Conservation (phyloP, 495 filamentous ascomycete species). For the Neurospora intermedia region DNA sequence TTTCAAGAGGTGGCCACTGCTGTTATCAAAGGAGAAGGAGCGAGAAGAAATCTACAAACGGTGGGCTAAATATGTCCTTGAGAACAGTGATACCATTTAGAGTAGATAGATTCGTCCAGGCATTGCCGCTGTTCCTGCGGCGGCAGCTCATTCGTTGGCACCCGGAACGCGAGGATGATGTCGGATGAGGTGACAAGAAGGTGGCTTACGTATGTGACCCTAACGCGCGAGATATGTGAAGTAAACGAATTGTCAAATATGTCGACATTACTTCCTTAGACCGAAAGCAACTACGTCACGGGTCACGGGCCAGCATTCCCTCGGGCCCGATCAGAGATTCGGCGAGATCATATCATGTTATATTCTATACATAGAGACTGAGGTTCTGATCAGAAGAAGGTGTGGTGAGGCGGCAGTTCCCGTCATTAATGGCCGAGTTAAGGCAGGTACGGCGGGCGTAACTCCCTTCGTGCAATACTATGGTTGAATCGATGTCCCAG, state of each 20-base stretch:
- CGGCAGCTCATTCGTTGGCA: not conserved
- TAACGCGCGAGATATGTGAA: not conserved
- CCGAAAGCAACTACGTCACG: not conserved
- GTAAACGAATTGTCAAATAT: not conserved
- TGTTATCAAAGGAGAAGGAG: not conserved
- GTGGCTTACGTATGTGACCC: not conserved
- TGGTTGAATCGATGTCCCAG: not conserved
- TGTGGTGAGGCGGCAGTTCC: not conserved
- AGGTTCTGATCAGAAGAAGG: not conserved
- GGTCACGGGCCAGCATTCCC: not conserved
- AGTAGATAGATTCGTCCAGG: not conserved
- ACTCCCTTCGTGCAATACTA: not conserved
- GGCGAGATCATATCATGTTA: not conserved
- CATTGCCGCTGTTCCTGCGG: not conserved
- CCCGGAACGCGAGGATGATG: not conserved
- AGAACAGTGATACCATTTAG: not conserved
- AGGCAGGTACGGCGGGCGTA: not conserved
- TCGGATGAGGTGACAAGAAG: not conserved
- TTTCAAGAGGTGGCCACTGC: not conserved
- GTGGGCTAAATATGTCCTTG: not conserved
- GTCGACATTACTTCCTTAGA: not conserved
- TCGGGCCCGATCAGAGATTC: not conserved
- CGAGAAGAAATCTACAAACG: not conserved
- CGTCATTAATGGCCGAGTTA: not conserved
- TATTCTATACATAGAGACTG: not conserved